These are phyloP conservation scores for Hypoxylon sp. DNA, from an alignment of 2,329 filamentous ascomycete species.

Conservation along the genomic window DNA sequence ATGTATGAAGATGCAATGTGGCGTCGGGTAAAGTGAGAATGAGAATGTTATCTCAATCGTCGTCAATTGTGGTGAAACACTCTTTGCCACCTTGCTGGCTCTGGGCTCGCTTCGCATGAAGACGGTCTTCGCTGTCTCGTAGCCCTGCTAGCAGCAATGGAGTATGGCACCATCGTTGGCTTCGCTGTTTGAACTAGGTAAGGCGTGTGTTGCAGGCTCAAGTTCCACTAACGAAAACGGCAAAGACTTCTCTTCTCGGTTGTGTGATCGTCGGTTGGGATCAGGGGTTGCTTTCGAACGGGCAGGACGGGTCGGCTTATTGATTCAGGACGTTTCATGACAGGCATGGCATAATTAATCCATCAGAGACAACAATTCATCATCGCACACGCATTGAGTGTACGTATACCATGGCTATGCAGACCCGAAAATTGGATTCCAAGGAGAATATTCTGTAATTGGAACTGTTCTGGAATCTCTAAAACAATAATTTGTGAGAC, in stretches of 20 bases:
- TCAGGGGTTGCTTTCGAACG: constrained; percentile 35
- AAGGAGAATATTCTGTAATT: constrained; percentile 11
- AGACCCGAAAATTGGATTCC: constrained; percentile 16
- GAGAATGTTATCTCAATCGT: constrained; percentile 17
- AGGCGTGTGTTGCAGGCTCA: constrained; percentile 23
- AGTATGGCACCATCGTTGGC: constrained; percentile 34
- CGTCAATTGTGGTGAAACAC: constrained; percentile 41
- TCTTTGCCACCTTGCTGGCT: constrained; percentile 20
- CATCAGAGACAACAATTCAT: constrained; percentile 46
- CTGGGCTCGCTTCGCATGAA: constrained; percentile 35
- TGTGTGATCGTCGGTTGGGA: constrained; percentile 51
- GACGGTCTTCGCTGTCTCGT: constrained; percentile 33
- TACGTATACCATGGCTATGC: constrained; percentile 25
- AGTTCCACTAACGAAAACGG: constrained; percentile 31
- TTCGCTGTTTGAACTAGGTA: constrained; percentile 35
- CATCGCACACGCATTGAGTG: constrained; percentile 31
- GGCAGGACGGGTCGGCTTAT: constrained; percentile 29
- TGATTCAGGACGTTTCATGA: constrained; percentile 49
- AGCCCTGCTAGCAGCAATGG: constrained; percentile 38
- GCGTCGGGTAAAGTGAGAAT: constrained; percentile 12
- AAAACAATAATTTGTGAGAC: constrained; percentile 19
- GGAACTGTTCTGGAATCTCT: constrained; percentile 36
- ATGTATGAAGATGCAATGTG: constrained; percentile 13
- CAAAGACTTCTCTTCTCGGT: constrained; percentile 33
- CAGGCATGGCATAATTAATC: constrained; percentile 42